Evolutionary conservation across 345 rosid species (phyloP).

Genomic region (Zanthoxylum bungeanum): DNA sequence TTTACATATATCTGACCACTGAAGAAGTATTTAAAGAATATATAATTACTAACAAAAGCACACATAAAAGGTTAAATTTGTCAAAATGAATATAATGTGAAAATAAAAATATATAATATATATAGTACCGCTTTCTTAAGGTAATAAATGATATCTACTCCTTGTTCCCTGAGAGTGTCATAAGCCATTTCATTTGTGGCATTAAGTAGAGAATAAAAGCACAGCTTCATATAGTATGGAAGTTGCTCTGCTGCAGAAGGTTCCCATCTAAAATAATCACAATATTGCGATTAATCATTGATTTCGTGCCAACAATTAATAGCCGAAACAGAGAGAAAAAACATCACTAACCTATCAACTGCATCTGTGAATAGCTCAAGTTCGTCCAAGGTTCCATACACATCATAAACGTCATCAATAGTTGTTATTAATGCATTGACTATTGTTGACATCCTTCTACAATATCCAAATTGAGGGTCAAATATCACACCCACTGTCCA

Average conservation of each 20-base stretch:
- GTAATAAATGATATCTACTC: not conserved
- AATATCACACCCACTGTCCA: not conserved
- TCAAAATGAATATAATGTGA: no score
- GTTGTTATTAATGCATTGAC: not conserved
- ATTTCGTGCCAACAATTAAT: no score
- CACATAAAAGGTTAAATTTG: no score
- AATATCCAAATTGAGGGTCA: not conserved
- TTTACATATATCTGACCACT: no score
- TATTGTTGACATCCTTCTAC: not conserved
- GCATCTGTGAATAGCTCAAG: not conserved
- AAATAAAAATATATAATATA: no score
- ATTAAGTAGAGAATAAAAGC: not conserved
- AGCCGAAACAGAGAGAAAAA: no score
- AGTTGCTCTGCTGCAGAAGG: not conserved
- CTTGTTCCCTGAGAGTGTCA: not conserved
- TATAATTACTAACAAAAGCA: no score
- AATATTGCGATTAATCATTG: no score
- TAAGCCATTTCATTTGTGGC: not conserved
- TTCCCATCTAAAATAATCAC: not conserved
- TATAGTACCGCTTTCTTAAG: no score
- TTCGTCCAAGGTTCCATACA: not conserved
- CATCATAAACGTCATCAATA: not conserved
- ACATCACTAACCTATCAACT: not conserved
- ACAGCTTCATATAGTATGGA: not conserved
- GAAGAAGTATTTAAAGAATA: no score